Base-by-base conservation (phyloP, 305 asterid species). In the Fraxinus paxiana region DNA sequence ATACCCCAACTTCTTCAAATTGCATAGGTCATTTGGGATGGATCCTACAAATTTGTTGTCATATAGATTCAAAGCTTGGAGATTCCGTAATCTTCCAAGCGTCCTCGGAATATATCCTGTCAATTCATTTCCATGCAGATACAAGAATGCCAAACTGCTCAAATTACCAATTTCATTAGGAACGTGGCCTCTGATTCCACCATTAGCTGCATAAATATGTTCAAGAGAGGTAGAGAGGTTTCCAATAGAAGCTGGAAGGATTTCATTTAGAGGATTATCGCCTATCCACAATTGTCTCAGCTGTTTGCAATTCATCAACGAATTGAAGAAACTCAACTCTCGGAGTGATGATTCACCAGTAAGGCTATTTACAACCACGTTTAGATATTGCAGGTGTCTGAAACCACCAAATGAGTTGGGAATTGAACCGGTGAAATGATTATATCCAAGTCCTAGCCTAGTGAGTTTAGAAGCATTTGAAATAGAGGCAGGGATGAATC, bases 81-180 rank as follows among this genome's bases (percentile, higher is more conserved):
- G 83, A 5, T 51, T 69, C 33, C 18, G 24, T 41, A 88, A 31
- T 59, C 65, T 18, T n/a, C 33, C 33, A 30, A 30, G 33, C 33
- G 33, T 30, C 33, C 33, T 30, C 33, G 33, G 33, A 30, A 30
- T 30, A 5, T 4, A 30, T 2, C 33, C 33, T 30, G 33, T 30
- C 33, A 30, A 30, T 30, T 30, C 33, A 30, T 30, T 30, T 30
- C 33, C 33, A 30, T 30, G 33, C 33, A 30, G 33, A 30, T 30
- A 30, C 33, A 30, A 30, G 33, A 30, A 30, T 30, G 33, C 33
- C 33, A 30, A 61, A 63, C 56, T 82, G 48, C 87, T 87, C 67
- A 86, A 73, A 18, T 86, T 86, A 15, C 90, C 91, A 0, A 90
- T 85, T 34, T 61, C 80, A 31, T 8, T 3, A 0, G 94, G 92